A percentile compares a stretch with the other conserved stretches of the same genome.
These are phyloP conservation scores for Collybia sordida DNA, from an alignment of 768 basidiomycete genomes.

Conservation along the genomic window DNA sequence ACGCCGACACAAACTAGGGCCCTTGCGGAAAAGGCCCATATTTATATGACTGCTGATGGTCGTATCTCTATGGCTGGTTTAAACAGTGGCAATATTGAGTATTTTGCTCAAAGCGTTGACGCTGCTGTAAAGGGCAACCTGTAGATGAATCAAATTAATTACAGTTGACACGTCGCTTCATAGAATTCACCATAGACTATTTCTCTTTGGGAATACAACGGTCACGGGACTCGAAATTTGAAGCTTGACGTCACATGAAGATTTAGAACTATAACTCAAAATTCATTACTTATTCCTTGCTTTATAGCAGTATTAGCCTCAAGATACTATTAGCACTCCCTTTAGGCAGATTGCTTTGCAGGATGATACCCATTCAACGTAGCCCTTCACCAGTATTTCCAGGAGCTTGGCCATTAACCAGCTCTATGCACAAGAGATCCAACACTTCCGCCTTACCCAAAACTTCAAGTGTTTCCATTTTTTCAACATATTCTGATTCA, in stretches of 20 bases:
- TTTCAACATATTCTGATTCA: conserved; percentile 3
- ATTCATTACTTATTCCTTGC: no score
- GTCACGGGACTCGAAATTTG: no score
- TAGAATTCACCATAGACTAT: neutral
- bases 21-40: conserved; percentile 84
- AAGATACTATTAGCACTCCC: conserved; percentile 4
- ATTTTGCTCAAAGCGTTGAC: conserved; percentile 87
- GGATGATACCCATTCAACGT: conserved; percentile 13
- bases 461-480: neutral
- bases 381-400: conserved; percentile 35
- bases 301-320: no score
- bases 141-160: conserved; percentile 30
- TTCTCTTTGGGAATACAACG: conserved; percentile 7
- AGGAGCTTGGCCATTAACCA: conserved; percentile 42
- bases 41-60: conserved; percentile 94
- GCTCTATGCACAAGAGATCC: conserved; percentile 15
- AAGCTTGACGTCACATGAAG: no score
- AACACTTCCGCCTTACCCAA: conserved; percentile 13
- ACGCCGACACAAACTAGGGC: conserved; percentile 75
- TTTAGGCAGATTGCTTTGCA: conserved; percentile 2
- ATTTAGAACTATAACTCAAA: no score
- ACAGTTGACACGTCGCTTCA: conserved; percentile 3
- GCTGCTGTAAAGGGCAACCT: conserved; percentile 78
- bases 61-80: conserved; percentile 94
- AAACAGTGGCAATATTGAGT: conserved; percentile 80